Evolutionary conservation across 2,329 filamentous ascomycete genomes (phyloP).

Genomic region (Colletotrichum godetiae): DNA sequence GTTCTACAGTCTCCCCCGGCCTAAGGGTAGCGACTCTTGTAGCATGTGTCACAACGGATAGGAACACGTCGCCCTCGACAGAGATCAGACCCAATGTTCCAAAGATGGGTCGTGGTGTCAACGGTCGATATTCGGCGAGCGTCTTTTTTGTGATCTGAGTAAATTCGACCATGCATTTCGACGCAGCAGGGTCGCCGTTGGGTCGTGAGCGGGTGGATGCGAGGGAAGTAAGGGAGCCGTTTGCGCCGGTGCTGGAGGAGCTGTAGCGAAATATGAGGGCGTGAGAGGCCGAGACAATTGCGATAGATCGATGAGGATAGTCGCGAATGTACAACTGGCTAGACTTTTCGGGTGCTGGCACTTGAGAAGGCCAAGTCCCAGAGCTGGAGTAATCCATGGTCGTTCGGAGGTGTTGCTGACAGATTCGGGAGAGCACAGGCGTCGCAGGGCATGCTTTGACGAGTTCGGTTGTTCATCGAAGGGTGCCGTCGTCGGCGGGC

Average conservation of each 20-base stretch:
- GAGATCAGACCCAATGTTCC: constrained; percentile 92
- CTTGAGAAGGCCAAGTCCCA: constrained; percentile 57
- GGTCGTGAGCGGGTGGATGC: constrained; percentile 57
- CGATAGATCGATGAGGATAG: constrained; percentile 87
- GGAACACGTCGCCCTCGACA: constrained; percentile 85
- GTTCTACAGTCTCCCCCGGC: constrained; percentile 89
- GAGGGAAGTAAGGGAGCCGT: constrained; percentile 68
- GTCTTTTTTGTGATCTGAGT: constrained; percentile 71
- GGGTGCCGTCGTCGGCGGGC: not conserved
- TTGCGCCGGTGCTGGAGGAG: constrained; percentile 70
- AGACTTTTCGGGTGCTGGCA: constrained; percentile 66
- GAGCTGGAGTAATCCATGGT: constrained; percentile 61
- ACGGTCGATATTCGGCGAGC: constrained; percentile 79
- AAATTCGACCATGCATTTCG: constrained; percentile 91
- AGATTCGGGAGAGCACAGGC: constrained; percentile 8
- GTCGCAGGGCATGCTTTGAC: constrained; percentile 27
- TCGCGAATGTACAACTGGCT: constrained; percentile 88
- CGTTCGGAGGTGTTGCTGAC: constrained; percentile 19
- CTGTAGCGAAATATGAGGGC: constrained; percentile 88
- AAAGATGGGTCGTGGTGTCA: constrained; percentile 80
- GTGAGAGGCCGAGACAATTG: constrained; percentile 82
- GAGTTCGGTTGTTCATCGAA: constrained; percentile 11
- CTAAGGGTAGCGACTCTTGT: constrained; percentile 83
- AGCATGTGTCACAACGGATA: constrained; percentile 88
- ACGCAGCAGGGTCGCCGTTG: constrained; percentile 55